Percentiles rank a stretch among this genome's conserved stretches.
Conservation (phyloP, 345 rosid genomes). For the Citrus unshiu region DNA sequence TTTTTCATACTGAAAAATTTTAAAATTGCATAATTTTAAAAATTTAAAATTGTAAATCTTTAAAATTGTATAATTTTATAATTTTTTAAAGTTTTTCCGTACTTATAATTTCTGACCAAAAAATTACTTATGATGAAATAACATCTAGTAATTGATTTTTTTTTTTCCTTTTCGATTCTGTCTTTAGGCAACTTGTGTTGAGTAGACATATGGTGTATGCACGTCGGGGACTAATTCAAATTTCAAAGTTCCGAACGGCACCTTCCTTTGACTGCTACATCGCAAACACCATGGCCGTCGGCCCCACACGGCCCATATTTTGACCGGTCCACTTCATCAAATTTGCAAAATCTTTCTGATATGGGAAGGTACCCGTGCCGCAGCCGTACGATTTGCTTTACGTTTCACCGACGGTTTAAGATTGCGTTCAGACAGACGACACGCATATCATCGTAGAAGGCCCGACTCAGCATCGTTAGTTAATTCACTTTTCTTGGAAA, state of each 20-base stretch:
- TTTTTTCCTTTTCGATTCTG: background rate
- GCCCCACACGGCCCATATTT: conserved; percentile 3
- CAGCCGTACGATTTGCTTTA: background rate
- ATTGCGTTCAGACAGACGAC: background rate
- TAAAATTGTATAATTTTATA: fast-evolving
- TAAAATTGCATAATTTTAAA: too few species aligned
- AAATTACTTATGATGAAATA: too few species aligned
- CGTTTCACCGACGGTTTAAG: background rate
- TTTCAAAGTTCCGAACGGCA: background rate
- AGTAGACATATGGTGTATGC: background rate
- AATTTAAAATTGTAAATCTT: too few species aligned
- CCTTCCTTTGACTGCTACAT: background rate
- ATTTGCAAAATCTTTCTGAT: background rate
- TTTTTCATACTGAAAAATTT: too few species aligned
- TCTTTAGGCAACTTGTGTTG: too few species aligned
- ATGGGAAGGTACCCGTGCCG: background rate
- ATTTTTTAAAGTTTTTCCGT: fast-evolving
- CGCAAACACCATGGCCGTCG: background rate
- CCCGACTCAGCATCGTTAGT: background rate
- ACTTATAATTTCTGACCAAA: too few species aligned
- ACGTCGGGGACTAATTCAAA: background rate
- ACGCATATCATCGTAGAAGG: background rate
- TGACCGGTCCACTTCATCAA: background rate
- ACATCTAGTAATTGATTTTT: too few species aligned
- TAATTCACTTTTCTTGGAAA: background rate